Evolutionary conservation across 164 flowering plant genomes (phyloP).

Genomic region (Berberis thunbergii): DNA sequence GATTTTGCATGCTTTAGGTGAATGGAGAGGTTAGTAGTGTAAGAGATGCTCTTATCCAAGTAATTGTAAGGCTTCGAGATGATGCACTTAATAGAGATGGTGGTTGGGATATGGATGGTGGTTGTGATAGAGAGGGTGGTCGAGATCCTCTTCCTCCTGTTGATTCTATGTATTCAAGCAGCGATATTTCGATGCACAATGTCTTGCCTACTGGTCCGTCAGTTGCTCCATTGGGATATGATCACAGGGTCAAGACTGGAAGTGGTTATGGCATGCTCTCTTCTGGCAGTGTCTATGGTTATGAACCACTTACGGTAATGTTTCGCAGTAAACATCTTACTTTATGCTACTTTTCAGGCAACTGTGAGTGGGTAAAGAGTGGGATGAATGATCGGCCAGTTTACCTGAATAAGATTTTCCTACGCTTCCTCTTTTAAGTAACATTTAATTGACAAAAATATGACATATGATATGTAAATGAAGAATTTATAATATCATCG

Average conservation of each 20-base stretch:
- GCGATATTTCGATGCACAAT: slow-evolving; percentile 35
- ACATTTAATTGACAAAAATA: too few relatives aligned
- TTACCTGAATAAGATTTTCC: too few relatives aligned
- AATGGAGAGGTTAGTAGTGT: slow-evolving; percentile 61
- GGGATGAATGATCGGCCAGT: too few relatives aligned
- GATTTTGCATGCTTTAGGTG: slow-evolving; percentile 27
- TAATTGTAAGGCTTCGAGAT: slow-evolving; percentile 81
- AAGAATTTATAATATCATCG: too few relatives aligned
- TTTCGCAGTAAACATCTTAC: neutral
- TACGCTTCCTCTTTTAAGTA: too few relatives aligned
- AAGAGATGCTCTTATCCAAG: slow-evolving; percentile 89
- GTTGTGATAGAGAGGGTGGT: slow-evolving; percentile 40
- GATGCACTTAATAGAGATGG: slow-evolving; percentile 42
- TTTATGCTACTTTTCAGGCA: too few relatives aligned
- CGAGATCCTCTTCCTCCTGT: slow-evolving; percentile 33
- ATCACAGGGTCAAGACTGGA: slow-evolving; percentile 55
- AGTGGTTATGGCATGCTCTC: slow-evolving; percentile 53
- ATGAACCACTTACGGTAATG: slow-evolving; percentile 71
- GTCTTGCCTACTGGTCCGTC: slow-evolving; percentile 44
- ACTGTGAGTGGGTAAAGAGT: too few relatives aligned
- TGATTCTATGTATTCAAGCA: slow-evolving; percentile 37
- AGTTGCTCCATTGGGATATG: slow-evolving; percentile 51
- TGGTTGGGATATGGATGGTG: too few relatives aligned
- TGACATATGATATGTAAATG: too few relatives aligned
- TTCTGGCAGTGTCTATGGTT: slow-evolving; percentile 58